A percentile compares a stretch with the other conserved stretches of the same genome.
phyloP scores from a whole-genome alignment of 345 rosid species.

The Euphorbia tirucalli region DNA sequence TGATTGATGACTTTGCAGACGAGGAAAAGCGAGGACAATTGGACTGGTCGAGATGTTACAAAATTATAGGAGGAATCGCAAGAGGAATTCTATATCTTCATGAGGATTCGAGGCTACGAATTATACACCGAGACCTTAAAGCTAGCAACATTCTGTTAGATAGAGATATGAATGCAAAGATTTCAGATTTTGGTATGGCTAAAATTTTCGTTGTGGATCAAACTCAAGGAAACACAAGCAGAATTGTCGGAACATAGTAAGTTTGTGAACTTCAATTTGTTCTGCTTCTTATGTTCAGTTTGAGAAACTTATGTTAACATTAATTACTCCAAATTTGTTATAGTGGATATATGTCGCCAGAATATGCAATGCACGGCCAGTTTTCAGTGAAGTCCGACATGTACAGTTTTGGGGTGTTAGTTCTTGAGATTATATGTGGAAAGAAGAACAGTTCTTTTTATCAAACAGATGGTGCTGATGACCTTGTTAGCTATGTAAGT shows the following conservation, averaged over 20 bases:
- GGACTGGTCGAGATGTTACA: constrained; percentile 24
- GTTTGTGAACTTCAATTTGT: not conserved
- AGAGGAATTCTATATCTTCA: constrained; percentile 31
- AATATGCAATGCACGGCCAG: constrained; percentile 27
- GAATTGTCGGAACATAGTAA: constrained; percentile 28
- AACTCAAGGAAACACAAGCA: constrained; percentile 21
- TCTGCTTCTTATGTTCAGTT: not conserved
- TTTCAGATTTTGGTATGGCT: constrained; percentile 32
- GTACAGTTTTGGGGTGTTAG: constrained; percentile 21
- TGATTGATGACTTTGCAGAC: constrained; percentile 6
- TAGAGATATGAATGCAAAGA: constrained; percentile 24
- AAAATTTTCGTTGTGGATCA: constrained; percentile 27
- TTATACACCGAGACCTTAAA: constrained; percentile 31
- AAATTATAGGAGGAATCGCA: constrained; percentile 25
- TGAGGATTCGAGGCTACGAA: constrained; percentile 19
- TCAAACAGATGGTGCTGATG: constrained; percentile 4
- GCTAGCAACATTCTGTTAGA: constrained; percentile 27
- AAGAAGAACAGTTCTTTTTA: constrained; percentile 20
- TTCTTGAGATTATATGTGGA: constrained; percentile 24
- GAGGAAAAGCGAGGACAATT: constrained; percentile 6
- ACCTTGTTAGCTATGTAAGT: constrained; percentile 26
- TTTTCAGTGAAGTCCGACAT: constrained; percentile 14
- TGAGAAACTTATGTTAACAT: not conserved
- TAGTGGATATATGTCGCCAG: constrained; percentile 15
- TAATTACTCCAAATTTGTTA: not conserved